Conservation (phyloP, 805 yeast species). For the Ogataea parapolymorpha region DNA sequence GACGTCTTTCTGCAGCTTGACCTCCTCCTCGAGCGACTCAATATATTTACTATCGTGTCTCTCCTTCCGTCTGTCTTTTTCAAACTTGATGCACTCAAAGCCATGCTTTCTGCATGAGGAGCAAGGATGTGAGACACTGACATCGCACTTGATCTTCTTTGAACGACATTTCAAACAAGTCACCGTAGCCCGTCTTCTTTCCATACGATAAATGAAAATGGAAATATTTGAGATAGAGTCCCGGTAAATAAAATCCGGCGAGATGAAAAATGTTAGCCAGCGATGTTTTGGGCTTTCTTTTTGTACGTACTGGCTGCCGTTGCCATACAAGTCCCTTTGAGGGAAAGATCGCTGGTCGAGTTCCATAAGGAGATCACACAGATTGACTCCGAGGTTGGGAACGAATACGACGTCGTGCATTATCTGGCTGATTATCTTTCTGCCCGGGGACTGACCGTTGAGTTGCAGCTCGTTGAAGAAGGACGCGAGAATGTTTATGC, state of each 20-base stretch:
- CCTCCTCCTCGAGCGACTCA: conserved; percentile 1
- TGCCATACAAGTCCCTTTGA: conserved; percentile 1
- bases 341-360: conserved; percentile 1
- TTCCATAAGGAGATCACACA: conserved; percentile 7
- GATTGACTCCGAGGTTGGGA: conserved; percentile 10
- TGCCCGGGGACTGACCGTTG: conserved; percentile 11
- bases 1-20: not conserved
- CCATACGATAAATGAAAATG: not conserved
- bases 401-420: conserved; percentile 7
- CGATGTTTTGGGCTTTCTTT: not conserved
- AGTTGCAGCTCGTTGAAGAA: conserved; percentile 7
- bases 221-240: conserved; percentile 1
- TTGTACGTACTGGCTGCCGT: not conserved
- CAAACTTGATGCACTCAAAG: conserved; percentile 11
- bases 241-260: conserved; percentile 5
- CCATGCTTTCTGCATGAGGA: conserved; percentile 15
- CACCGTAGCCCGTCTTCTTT: conserved; percentile 6
- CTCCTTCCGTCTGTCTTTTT: conserved; percentile 15
- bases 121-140: conserved; percentile 16
- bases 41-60: conserved; percentile 18
- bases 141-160: conserved; percentile 23
- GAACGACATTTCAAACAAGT: conserved; percentile 23
- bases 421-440: conserved; percentile 3
- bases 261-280: not conserved
- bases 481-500: conserved; percentile 49